Percentiles rank a stretch among this genome's conserved stretches.
phyloP scores from a whole-genome alignment of 2,329 filamentous ascomycete species.

The Lecanoromycetidae sp. region DNA sequence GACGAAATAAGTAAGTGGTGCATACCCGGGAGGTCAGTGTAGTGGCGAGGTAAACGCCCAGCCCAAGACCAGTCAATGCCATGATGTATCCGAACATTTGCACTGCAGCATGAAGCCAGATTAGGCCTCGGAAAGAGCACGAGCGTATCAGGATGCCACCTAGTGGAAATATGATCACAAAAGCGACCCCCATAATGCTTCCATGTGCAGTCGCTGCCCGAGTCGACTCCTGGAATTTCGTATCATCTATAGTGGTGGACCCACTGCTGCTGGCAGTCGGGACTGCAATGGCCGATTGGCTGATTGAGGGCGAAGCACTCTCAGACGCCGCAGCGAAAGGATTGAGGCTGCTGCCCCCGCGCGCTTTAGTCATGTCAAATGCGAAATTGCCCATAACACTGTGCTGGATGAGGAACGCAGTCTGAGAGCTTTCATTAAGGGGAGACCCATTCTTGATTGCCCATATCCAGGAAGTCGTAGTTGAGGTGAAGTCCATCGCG shows the following conservation, averaged over 20 bases:
- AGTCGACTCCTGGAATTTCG: not conserved
- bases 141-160: conserved; percentile 34
- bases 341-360: too few species aligned
- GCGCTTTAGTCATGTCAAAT: too few species aligned
- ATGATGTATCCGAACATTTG: conserved; percentile 30
- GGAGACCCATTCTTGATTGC: too few species aligned
- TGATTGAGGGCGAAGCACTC: not conserved
- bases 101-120: conserved; percentile 30
- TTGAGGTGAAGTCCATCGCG: too few species aligned
- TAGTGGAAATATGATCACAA: conserved; percentile 35
- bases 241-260: not conserved
- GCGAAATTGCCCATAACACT: too few species aligned
- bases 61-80: conserved; percentile 30
- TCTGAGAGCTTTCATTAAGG: too few species aligned
- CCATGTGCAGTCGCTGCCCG: conserved; percentile 27
- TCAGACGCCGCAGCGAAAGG: too few species aligned
- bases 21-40: not conserved
- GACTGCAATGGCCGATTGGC: not conserved
- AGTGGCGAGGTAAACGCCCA: conserved; percentile 33
- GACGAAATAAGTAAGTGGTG: not conserved
- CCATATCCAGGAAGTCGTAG: too few species aligned
- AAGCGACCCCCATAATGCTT: conserved; percentile 30
- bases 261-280: not conserved
- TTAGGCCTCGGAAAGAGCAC: conserved; percentile 22
- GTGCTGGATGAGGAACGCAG: too few species aligned